Conservation (phyloP, 345 rosid species). For the Clausena lansium region DNA sequence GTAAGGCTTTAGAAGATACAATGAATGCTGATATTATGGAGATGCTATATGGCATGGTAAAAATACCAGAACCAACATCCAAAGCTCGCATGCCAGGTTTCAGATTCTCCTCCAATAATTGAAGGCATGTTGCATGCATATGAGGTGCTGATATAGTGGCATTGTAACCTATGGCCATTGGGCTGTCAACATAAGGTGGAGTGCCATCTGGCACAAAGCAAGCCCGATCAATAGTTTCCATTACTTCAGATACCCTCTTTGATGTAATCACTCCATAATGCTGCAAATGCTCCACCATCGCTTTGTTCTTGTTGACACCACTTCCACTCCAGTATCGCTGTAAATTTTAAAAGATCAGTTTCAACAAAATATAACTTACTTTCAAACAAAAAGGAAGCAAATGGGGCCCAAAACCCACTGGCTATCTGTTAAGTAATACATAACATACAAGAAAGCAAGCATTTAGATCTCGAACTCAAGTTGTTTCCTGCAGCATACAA, state of each 20-base stretch:
- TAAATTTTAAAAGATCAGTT: slow-evolving; percentile 14
- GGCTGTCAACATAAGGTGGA: slow-evolving; percentile 77
- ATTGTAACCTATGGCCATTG: slow-evolving; percentile 88
- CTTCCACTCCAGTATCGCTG: slow-evolving; percentile 54
- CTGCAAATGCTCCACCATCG: slow-evolving; percentile 73
- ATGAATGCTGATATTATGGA: background rate
- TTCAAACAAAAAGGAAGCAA: background rate
- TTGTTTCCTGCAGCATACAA: background rate
- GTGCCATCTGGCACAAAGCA: slow-evolving; percentile 72
- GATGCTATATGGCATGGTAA: background rate
- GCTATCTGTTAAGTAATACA: background rate
- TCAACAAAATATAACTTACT: background rate
- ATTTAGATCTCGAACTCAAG: background rate
- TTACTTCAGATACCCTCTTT: slow-evolving; percentile 66
- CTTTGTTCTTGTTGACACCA: slow-evolving; percentile 48
- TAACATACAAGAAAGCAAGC: background rate
- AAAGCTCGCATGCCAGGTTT: slow-evolving; percentile 90
- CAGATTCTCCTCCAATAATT: slow-evolving; percentile 72
- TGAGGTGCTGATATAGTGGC: slow-evolving; percentile 99
- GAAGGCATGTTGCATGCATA: slow-evolving; percentile 97
- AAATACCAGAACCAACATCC: slow-evolving; percentile 94
- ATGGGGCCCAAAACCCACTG: background rate
- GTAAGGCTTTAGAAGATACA: background rate
- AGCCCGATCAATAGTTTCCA: slow-evolving; percentile 84
- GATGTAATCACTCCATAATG: slow-evolving; percentile 62